Evolutionary conservation across 2,329 filamentous ascomycete species (phyloP).

Genomic region (Sphaceloma murrayae): DNA sequence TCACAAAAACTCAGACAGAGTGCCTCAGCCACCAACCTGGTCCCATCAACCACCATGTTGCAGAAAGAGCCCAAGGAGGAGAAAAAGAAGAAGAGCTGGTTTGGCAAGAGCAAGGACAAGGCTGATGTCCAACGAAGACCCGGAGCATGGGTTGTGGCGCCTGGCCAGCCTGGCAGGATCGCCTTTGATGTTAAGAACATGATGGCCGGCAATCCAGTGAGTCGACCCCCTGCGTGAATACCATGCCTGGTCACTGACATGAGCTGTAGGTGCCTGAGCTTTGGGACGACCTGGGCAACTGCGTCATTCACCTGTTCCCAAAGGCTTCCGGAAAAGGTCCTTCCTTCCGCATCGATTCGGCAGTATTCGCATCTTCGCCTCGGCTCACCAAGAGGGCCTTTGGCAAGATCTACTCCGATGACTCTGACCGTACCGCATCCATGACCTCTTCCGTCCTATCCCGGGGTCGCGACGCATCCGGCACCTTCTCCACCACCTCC

Average conservation of each 20-base stretch:
- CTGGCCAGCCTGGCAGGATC: slow-evolving; percentile 45
- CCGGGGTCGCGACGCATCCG: not conserved
- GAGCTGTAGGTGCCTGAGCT: slow-evolving; percentile 44
- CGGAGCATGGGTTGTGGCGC: slow-evolving; percentile 46
- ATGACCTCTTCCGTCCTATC: slow-evolving; percentile 17
- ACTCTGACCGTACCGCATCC: slow-evolving; percentile 16
- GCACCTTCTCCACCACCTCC: slow-evolving; percentile 6
- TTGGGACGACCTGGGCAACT: slow-evolving; percentile 55
- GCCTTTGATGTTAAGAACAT: slow-evolving; percentile 46
- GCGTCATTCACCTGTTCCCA: slow-evolving; percentile 53
- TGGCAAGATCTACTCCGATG: slow-evolving; percentile 41
- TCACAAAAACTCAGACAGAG: slow-evolving; percentile 2
- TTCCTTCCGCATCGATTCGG: slow-evolving; percentile 53
- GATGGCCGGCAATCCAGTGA: slow-evolving; percentile 43
- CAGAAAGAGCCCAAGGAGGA: slow-evolving; percentile 18
- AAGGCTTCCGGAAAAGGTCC: slow-evolving; percentile 46
- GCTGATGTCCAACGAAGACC: slow-evolving; percentile 31
- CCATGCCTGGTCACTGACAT: not conserved
- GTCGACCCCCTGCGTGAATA: not conserved
- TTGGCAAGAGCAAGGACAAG: slow-evolving; percentile 25
- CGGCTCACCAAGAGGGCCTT: slow-evolving; percentile 47
- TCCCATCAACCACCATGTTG: not conserved
- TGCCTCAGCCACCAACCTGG: slow-evolving; percentile 6
- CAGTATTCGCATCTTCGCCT: slow-evolving; percentile 48
- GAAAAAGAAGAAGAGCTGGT: slow-evolving; percentile 28